Evolutionary conservation across 176 grass and related monocot species (phyloP), one percentile per base, ranked within the genome.

Genomic region (Eragrostis nindensis): DNA sequence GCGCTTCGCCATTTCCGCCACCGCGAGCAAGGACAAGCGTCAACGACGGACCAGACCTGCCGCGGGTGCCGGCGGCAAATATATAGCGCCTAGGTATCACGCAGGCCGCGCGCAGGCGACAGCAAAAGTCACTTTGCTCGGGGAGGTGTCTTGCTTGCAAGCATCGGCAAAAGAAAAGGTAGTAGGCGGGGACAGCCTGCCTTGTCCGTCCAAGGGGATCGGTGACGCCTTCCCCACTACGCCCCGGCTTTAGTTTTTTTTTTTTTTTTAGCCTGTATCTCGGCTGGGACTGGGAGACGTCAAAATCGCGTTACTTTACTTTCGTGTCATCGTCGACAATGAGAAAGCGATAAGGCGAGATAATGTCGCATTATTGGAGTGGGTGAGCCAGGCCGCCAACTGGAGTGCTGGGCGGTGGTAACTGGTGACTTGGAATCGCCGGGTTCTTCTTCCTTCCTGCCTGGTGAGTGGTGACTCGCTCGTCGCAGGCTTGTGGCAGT

Each of bases 1-100:
- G 52, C 47, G 2, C 16, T 26, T 62, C 18, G 68, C 86, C 92
- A 94, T 94, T 6, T 8, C 32, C n/a, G 48, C 3, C 48, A 29
- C 46, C 26, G 30, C 13, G 40, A 27, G 60, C 36, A 50, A 14
- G 5, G 29, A 26, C 15, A 8, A 19, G 8, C 18, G 62, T 7
- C 22, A 42, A 48, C 27, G 3, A 14, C 8, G 16, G 7, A 26
- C 26, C 57, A 5, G 24, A 13, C 22, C 42, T 1, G 32, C 32
- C 32, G 32, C 32, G 32, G 32, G n/a, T n/a, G n/a, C 32, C 32
- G 4, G 2, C 32, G 44, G 45, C 62, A 18, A 63, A 66, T 78
- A 40, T 79, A 66, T 65, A 66, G 25, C 1, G 2, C 29, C 14
- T 10, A 8, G 42, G 6, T 8, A 36, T 1, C 32, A 36, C 32